Evolutionary conservation across 176 grass and related monocot species (phyloP), one percentile per base, ranked within the genome.

Genomic region (Eragrostis nindensis): DNA sequence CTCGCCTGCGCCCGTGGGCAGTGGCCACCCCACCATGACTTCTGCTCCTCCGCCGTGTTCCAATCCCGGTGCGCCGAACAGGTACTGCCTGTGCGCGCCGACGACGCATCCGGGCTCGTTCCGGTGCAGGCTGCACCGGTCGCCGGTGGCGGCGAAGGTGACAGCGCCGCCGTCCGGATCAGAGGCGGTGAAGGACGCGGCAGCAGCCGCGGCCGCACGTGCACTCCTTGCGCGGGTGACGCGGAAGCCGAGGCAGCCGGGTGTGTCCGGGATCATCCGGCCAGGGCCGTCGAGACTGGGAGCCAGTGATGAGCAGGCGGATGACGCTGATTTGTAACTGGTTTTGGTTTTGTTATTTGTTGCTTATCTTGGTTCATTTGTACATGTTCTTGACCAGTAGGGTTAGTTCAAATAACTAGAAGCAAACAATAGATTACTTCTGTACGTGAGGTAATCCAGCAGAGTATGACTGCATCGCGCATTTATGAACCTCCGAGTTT

Each of bases 91-190:
- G 46, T 94, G 92, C 78, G 82, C 92, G 67, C 86, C 86, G 48
- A 94, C 92, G 43, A 87, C 86, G 43, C 89, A 91, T 26, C 86
- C 86, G n/a, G 89, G 89, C 22, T 94, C 92, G 41, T 91, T 94
- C 84, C 69, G 92, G 47, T 94, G 89, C 71, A 89, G 84, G 74
- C 48, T 94, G 25, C 92, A 94, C 71, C 76, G 90, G 11, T 74
- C 80, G n/a, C 38, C 56, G 0, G 15, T 2, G 67, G 73, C 67
- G 1, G 39, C 25, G 9, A 42, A 25, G 12, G 25, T 15, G 40
- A 14, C 30, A 43, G 16, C 50, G 12, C 13, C 25, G 14, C 9
- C 57, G 0, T 61, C 59, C 13, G 66, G 15, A 30, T 16, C 84
- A 26, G 49, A 22, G 66, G 66, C 42, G 66, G 74, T 11, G 17